Percentiles rank a stretch among this genome's conserved stretches.
phyloP scores from a whole-genome alignment of 176 grass and related monocot species.

The Saccharum officinarum region DNA sequence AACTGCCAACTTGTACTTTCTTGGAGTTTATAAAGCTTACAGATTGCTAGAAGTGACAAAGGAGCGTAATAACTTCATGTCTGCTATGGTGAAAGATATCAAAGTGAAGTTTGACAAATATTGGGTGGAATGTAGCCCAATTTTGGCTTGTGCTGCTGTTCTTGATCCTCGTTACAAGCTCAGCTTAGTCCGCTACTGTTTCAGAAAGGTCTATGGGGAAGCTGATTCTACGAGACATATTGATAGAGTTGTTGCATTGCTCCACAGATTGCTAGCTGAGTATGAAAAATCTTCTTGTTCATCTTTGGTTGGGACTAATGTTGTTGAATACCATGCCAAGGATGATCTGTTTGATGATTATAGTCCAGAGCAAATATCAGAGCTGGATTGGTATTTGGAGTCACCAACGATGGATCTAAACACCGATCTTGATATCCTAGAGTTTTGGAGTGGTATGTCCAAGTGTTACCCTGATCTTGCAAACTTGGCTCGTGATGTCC shows the following conservation, averaged over 20 bases:
- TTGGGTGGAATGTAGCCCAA: conserved; percentile 3
- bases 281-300: conserved; percentile 1
- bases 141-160: conserved; percentile 24
- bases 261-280: conserved; percentile 1
- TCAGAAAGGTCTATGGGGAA: conserved; percentile 23
- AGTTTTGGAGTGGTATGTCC: conserved; percentile 31
- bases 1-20: conserved; percentile 39
- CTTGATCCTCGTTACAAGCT: conserved; percentile 41
- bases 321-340: conserved; percentile 16
- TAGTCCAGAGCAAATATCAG: background rate
- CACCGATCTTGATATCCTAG: conserved; percentile 22
- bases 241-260: conserved; percentile 20
- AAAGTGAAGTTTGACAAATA: conserved; percentile 34
- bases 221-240: conserved; percentile 8
- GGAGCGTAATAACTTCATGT: conserved; percentile 26
- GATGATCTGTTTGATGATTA: conserved; percentile 40
- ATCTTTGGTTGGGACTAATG: conserved; percentile 1
- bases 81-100: conserved; percentile 26
- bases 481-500: conserved; percentile 33
- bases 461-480: conserved; percentile 33
- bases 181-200: conserved; percentile 30
- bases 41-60: conserved; percentile 19
- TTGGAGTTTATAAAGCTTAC: conserved; percentile 34
- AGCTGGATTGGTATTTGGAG: conserved; percentile 32
- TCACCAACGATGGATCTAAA: conserved; percentile 27